Evolutionary conservation across 2,329 filamentous ascomycete genomes (phyloP).

Genomic region (Diaporthe sp.): DNA sequence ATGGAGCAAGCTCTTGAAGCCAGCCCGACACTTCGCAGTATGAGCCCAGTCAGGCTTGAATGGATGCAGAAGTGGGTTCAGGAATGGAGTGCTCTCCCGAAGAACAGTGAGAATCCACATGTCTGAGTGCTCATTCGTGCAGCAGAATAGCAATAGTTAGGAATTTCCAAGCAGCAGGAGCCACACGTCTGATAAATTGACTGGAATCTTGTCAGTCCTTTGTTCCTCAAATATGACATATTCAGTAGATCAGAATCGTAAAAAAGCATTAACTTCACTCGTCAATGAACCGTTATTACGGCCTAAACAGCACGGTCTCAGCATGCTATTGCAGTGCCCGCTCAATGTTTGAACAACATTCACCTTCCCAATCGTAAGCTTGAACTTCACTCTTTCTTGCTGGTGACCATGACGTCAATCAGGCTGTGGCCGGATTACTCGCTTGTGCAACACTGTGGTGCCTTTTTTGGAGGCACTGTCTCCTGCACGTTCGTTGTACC

Average conservation of each 20-base stretch:
- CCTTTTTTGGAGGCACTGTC: too few species aligned
- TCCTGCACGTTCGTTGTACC: too few species aligned
- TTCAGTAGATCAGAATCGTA: too few species aligned
- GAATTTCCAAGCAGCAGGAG: background rate
- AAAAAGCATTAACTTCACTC: too few species aligned
- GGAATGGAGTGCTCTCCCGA: conserved; percentile 45
- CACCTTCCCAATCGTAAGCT: background rate
- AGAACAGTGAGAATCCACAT: background rate
- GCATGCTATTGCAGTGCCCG: background rate
- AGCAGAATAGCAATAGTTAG: background rate
- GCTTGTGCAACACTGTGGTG: too few species aligned
- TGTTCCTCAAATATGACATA: too few species aligned
- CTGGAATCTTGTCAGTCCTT: too few species aligned
- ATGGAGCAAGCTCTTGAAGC: too few species aligned
- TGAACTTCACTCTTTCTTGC: background rate
- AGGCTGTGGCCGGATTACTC: background rate
- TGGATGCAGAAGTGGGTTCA: background rate
- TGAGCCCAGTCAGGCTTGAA: too few species aligned
- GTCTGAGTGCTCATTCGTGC: background rate
- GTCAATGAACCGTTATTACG: too few species aligned
- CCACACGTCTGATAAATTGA: background rate
- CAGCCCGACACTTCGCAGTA: too few species aligned
- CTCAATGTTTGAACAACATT: background rate
- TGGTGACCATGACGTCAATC: background rate
- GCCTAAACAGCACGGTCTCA: background rate